Evolutionary conservation across 148 eudicot genomes (phyloP).

Genomic region (Spergularia marina): DNA sequence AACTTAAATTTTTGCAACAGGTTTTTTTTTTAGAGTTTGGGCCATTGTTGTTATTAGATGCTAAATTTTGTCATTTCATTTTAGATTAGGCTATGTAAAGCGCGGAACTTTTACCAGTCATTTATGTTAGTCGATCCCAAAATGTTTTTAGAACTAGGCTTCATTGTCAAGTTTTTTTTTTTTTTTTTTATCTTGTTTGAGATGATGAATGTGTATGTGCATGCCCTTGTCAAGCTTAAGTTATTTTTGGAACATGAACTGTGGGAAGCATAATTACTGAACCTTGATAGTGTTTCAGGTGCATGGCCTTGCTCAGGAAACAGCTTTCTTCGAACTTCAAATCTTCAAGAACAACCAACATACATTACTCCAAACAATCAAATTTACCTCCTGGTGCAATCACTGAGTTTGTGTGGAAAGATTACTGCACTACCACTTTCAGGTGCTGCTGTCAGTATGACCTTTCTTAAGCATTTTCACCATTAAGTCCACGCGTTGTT

Average conservation of each 20-base stretch:
- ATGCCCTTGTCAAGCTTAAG: neutral
- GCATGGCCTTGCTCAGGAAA: constrained; percentile 39
- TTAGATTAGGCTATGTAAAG: too few relatives aligned
- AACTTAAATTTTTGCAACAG: too few relatives aligned
- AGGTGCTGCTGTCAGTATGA: constrained; percentile 16
- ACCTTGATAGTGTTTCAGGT: constrained; percentile 20
- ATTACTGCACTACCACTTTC: constrained; percentile 30
- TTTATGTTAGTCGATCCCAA: too few relatives aligned
- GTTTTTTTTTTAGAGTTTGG: too few relatives aligned
- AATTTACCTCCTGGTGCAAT: constrained; percentile 33
- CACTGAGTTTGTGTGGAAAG: constrained; percentile 37
- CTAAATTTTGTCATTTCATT: too few relatives aligned
- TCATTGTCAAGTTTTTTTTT: too few relatives aligned
- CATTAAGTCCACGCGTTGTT: neutral
- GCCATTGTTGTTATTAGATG: too few relatives aligned
- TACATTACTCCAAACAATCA: constrained; percentile 27
- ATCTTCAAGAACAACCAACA: constrained; percentile 29
- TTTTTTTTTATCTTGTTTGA: too few relatives aligned
- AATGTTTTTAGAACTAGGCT: too few relatives aligned
- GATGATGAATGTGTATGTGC: neutral
- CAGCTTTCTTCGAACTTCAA: constrained; percentile 27
- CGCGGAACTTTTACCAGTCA: too few relatives aligned
- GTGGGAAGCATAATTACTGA: neutral
- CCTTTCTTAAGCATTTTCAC: neutral
- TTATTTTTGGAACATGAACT: neutral